Evolutionary conservation across 768 basidiomycete species (phyloP).

Genomic region (Kwoniella europaea): DNA sequence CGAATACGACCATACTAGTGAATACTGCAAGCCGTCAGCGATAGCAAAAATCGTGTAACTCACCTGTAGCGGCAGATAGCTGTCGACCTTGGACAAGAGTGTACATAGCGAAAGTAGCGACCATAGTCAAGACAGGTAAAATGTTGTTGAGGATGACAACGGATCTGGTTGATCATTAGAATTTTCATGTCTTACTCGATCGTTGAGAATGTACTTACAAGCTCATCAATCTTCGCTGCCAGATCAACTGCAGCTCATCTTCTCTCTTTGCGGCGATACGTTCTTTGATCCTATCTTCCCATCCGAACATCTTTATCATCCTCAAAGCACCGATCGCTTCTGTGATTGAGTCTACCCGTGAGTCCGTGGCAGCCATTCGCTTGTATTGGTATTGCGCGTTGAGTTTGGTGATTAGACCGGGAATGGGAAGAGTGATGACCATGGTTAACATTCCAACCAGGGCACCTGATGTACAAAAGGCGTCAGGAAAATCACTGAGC

Average conservation of each 20-base stretch:
- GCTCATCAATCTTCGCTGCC: conserved; percentile 64
- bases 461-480: conserved; percentile 58
- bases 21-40: conserved; percentile 58
- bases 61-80: conserved; percentile 58
- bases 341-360: conserved; percentile 67
- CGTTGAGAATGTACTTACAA: conserved; percentile 59
- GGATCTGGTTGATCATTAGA: conserved; percentile 12
- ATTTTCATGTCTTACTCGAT: neutral
- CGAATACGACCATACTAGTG: conserved; percentile 68
- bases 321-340: conserved; percentile 62
- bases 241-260: conserved; percentile 66
- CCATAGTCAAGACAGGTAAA: conserved; percentile 71
- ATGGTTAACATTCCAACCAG: conserved; percentile 67
- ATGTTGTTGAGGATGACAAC: conserved; percentile 61
- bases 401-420: conserved; percentile 64
- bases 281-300: conserved; percentile 63
- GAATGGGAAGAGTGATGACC: conserved; percentile 66
- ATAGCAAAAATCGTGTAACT: neutral
- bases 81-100: conserved; percentile 60
- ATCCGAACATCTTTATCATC: conserved; percentile 73
- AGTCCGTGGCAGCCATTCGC: conserved; percentile 67
- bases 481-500: neutral
- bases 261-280: conserved; percentile 67
- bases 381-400: conserved; percentile 63
- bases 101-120: conserved; percentile 68